Percentiles rank a stretch among this genome's conserved stretches.
phyloP scores from a whole-genome alignment of 176 grass and related monocot genomes.

The Oryza glumipatula region DNA sequence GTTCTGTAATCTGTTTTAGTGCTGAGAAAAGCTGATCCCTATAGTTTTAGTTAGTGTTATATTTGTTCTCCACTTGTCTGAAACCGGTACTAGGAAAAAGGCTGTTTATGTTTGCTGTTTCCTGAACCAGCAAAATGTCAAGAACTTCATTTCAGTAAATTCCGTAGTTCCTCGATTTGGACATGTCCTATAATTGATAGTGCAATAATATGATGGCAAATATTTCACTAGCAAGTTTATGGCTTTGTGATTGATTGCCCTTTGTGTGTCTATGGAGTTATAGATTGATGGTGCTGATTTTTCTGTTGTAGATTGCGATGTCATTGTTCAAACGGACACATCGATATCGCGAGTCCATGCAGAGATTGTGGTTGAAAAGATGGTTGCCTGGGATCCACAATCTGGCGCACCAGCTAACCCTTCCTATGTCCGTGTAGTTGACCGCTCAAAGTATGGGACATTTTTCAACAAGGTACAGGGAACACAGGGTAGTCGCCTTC shows the following conservation, averaged over 20 bases:
- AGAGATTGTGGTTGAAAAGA: conserved; percentile 74
- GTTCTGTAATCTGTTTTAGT: background rate
- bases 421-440: conserved; percentile 67
- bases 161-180: too few relatives aligned
- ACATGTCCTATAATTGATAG: background rate
- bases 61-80: conserved; percentile 18
- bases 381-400: conserved; percentile 66
- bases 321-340: conserved; percentile 82
- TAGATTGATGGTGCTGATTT: conserved; percentile 14
- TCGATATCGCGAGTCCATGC: conserved; percentile 88
- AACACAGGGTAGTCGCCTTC: conserved; percentile 53
- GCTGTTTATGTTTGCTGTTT: background rate
- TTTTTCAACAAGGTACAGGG: conserved; percentile 76
- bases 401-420: conserved; percentile 46
- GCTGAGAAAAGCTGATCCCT: background rate
- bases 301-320: conserved; percentile 72
- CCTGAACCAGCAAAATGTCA: background rate
- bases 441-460: conserved; percentile 85
- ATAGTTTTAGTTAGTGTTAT: background rate
- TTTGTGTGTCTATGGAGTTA: background rate
- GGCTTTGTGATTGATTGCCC: conserved; percentile 2
- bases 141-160: background rate
- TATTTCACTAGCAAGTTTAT: background rate
- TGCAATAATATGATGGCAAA: background rate
- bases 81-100: background rate